Percentiles rank a stretch among this genome's conserved stretches.
phyloP scores from a whole-genome alignment of 495 filamentous ascomycete genomes.

The Xylaria cubensis region DNA sequence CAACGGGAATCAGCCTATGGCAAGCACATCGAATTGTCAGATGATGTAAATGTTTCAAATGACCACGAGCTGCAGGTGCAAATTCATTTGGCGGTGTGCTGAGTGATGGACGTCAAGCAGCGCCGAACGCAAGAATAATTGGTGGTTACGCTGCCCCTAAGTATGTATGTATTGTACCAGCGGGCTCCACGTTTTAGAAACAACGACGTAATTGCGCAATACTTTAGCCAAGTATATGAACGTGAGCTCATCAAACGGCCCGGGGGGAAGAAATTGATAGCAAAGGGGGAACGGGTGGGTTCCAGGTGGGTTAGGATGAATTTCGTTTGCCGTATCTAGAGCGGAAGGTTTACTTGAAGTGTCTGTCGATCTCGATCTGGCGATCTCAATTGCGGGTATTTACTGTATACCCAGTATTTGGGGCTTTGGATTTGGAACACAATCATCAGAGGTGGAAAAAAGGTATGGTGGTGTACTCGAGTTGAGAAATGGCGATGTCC shows the following conservation, averaged over 20 bases:
- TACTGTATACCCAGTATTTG: not conserved
- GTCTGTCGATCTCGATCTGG: slow-evolving; percentile 41
- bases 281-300: slow-evolving; percentile 30
- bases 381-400: slow-evolving; percentile 39
- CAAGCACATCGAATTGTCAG: slow-evolving; percentile 6
- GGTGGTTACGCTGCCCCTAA: not conserved
- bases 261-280: slow-evolving; percentile 15
- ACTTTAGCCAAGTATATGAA: not conserved
- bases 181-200: slow-evolving; percentile 13
- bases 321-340: slow-evolving; percentile 27
- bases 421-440: not conserved
- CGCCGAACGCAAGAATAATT: not conserved
- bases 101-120: not conserved
- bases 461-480: not conserved
- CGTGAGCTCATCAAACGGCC: slow-evolving; percentile 15
- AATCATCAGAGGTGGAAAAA: not conserved
- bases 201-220: slow-evolving; percentile 17
- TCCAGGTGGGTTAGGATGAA: slow-evolving; percentile 17
- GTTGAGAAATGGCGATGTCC: not conserved
- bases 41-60: no score
- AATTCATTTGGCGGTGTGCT: slow-evolving; percentile 18
- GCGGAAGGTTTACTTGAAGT: slow-evolving; percentile 25
- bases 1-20: not conserved
- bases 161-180: not conserved
- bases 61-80: not conserved